These are phyloP conservation scores for Colletotrichum tofieldiae DNA, from an alignment of 2,329 filamentous ascomycete genomes.

Conservation along the genomic window DNA sequence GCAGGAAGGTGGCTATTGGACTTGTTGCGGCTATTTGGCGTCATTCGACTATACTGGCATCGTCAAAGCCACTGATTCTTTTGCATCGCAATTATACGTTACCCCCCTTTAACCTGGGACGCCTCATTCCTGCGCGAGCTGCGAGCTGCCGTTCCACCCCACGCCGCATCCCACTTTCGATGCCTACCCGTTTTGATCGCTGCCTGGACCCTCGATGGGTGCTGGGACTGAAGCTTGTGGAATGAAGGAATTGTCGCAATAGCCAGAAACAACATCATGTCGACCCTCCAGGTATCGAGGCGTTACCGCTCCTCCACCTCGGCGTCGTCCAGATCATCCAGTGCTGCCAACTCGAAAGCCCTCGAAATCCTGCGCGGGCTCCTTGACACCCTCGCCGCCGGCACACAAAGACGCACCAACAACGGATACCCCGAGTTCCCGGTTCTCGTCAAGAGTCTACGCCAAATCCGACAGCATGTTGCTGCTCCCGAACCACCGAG, in stretches of 20 bases:
- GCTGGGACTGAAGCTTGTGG: constrained; percentile 46
- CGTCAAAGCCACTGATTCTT: constrained; percentile 48
- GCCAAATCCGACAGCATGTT: constrained; percentile 77
- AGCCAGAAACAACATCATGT: constrained; percentile 56
- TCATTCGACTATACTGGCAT: constrained; percentile 44
- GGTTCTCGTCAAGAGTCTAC: constrained; percentile 69
- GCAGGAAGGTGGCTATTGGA: not conserved
- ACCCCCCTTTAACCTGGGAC: not conserved
- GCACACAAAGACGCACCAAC: constrained; percentile 51
- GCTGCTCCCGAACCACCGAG: constrained; percentile 63
- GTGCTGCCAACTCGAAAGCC: constrained; percentile 71
- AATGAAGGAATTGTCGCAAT: constrained; percentile 40
- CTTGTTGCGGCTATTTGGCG: constrained; percentile 4
- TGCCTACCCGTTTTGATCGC: constrained; percentile 39
- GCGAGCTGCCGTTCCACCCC: constrained; percentile 26
- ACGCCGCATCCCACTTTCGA: constrained; percentile 38
- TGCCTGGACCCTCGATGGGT: constrained; percentile 54
- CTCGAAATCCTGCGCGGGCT: constrained; percentile 71
- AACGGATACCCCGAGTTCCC: constrained; percentile 65
- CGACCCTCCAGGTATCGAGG: constrained; percentile 61
- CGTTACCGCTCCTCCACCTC: constrained; percentile 77
- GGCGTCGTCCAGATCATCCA: constrained; percentile 70
- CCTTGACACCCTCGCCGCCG: constrained; percentile 63
- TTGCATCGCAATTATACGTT: not conserved
- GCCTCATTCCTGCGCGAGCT: constrained; percentile 14